Conservation (phyloP, 2,329 filamentous ascomycete genomes). For the Didymella exigua region DNA sequence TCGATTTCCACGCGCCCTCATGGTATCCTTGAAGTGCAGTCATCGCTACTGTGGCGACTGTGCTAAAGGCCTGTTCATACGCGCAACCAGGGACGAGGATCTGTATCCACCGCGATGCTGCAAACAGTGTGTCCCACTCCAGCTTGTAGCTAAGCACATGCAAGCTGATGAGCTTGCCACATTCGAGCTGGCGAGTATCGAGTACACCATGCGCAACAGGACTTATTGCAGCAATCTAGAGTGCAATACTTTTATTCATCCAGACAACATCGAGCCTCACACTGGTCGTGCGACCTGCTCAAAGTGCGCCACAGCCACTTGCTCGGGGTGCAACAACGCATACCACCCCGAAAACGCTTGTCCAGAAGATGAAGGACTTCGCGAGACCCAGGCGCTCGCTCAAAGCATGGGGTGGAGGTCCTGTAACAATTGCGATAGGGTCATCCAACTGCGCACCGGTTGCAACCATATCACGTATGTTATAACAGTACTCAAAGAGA, state of each 20-base stretch:
- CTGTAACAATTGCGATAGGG: conserved; percentile 20
- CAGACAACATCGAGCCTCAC: conserved; percentile 11
- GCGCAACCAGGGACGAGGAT: too few species aligned
- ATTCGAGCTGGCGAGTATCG: conserved; percentile 15
- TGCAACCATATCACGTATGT: conserved; percentile 34
- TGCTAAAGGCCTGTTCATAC: too few species aligned
- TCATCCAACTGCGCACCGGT: too few species aligned
- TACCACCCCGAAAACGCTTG: conserved; percentile 25
- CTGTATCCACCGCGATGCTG: too few species aligned
- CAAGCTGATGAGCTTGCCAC: conserved; percentile 1
- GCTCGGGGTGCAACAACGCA: conserved; percentile 21
- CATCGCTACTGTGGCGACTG: too few species aligned
- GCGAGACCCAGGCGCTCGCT: conserved; percentile 17
- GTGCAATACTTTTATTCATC: conserved; percentile 22
- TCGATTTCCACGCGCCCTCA: too few species aligned
- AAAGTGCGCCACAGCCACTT: conserved; percentile 19
- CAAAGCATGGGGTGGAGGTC: conserved; percentile 18
- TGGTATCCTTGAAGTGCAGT: too few species aligned
- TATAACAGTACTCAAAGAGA: conserved; percentile 16
- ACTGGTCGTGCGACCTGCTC: conserved; percentile 16
- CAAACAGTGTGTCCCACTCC: too few species aligned
- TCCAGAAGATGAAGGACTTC: conserved; percentile 22
- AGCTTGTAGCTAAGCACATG: too few species aligned
- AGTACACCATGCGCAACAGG: conserved; percentile 13
- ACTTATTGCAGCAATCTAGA: conserved; percentile 24